phyloP scores from a whole-genome alignment of 345 rosid genomes.

The Litchi chinensis region DNA sequence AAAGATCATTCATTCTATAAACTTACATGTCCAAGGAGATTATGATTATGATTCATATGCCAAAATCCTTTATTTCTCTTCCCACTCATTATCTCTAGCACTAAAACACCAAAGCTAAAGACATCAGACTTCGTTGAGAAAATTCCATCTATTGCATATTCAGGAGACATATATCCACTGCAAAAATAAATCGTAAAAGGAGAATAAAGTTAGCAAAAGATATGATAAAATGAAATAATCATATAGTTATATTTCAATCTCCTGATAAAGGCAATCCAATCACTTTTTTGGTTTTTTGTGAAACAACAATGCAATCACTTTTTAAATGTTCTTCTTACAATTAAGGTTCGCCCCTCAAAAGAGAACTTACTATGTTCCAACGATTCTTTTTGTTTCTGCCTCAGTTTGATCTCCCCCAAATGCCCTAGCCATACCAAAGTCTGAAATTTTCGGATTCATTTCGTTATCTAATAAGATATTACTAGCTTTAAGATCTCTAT shows the following conservation, averaged over 20 bases:
- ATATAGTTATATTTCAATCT: too few relatives aligned
- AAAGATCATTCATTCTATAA: too few relatives aligned
- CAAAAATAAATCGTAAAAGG: neutral
- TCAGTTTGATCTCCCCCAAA: slow-evolving; percentile 29
- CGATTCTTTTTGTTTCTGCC: slow-evolving; percentile 15
- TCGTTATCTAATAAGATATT: slow-evolving; percentile 30
- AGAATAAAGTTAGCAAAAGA: neutral
- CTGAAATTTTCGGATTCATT: slow-evolving; percentile 37
- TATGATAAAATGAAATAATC: neutral
- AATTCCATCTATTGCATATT: slow-evolving; percentile 42
- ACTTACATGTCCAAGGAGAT: too few relatives aligned
- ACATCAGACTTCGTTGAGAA: slow-evolving; percentile 44
- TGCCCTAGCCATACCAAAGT: slow-evolving; percentile 34
- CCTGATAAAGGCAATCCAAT: too few relatives aligned
- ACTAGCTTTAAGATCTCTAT: slow-evolving; percentile 39
- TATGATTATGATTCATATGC: too few relatives aligned
- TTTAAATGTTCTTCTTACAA: too few relatives aligned
- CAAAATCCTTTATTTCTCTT: neutral
- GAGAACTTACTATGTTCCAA: too few relatives aligned
- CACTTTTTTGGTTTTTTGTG: too few relatives aligned
- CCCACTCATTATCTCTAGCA: slow-evolving; percentile 34
- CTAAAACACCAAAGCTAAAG: slow-evolving; percentile 42
- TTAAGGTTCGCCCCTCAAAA: too few relatives aligned
- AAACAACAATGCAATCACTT: too few relatives aligned
- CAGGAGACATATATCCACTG: slow-evolving; percentile 56